Conservation (phyloP, 2,329 filamentous ascomycete genomes). For the Colletotrichum echinochloae region DNA sequence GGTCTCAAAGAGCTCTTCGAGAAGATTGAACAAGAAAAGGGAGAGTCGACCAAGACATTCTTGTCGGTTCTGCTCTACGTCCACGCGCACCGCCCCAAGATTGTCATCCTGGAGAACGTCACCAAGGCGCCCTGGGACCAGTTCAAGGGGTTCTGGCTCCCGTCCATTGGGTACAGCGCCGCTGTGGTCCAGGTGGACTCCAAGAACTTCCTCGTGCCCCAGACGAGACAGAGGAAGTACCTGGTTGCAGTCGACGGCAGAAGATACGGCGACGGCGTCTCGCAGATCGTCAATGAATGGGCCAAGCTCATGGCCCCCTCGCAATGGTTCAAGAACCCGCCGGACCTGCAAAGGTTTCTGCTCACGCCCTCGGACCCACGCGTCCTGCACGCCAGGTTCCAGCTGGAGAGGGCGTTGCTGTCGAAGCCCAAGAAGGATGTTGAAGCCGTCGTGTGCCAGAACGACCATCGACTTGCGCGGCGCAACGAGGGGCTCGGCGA, state of each 20-base stretch:
- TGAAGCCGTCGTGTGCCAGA: constrained; percentile 68
- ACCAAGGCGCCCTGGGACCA: constrained; percentile 67
- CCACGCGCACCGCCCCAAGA: constrained; percentile 64
- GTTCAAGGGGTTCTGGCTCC: constrained; percentile 56
- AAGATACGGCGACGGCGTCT: constrained; percentile 45
- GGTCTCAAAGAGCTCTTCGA: constrained; percentile 57
- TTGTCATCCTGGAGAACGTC: constrained; percentile 82
- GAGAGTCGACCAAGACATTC: constrained; percentile 76
- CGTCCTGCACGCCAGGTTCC: constrained; percentile 63
- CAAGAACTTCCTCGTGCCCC: constrained; percentile 79
- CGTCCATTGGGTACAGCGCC: constrained; percentile 67
- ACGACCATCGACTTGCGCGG: constrained; percentile 70
- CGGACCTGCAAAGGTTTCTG: constrained; percentile 72
- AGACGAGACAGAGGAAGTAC: constrained; percentile 73
- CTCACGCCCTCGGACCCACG: constrained; percentile 65
- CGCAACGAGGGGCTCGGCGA: constrained; percentile 62
- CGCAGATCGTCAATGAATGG: constrained; percentile 56
- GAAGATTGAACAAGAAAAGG: constrained; percentile 66
- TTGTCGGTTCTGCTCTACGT: constrained; percentile 70
- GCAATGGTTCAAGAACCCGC: constrained; percentile 62
- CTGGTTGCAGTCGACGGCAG: constrained; percentile 65
- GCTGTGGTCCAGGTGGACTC: constrained; percentile 68
- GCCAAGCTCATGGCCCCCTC: constrained; percentile 57
- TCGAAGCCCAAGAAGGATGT: constrained; percentile 48
- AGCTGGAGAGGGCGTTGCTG: constrained; percentile 54